Evolutionary conservation across 192 early-diverging fungal genomes (phyloP).

Genomic region (Podila clonocystis): DNA sequence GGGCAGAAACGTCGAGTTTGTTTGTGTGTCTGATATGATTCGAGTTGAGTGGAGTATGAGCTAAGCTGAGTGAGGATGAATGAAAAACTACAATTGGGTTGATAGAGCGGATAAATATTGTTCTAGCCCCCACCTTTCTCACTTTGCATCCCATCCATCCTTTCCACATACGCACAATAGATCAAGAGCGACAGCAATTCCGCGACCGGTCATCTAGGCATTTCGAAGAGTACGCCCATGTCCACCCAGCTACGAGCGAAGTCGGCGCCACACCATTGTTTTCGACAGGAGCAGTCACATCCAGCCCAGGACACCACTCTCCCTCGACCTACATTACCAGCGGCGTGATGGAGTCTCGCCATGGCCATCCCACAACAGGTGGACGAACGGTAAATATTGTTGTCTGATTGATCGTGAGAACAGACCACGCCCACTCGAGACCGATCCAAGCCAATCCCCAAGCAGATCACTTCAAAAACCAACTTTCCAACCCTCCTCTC

Average conservation of each 20-base stretch:
- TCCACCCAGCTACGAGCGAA: background rate
- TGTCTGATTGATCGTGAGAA: background rate
- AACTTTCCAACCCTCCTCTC: too few relatives aligned
- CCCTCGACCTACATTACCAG: background rate
- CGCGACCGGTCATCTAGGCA: background rate
- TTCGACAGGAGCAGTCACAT: background rate
- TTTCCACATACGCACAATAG: background rate
- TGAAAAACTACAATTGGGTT: too few relatives aligned
- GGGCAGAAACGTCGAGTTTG: background rate
- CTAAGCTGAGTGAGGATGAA: too few relatives aligned
- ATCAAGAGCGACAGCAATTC: background rate
- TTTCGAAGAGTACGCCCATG: constrained; percentile 1
- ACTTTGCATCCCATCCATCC: background rate
- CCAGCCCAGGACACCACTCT: background rate
- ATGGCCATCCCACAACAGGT: background rate
- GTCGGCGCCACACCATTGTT: background rate
- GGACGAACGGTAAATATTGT: background rate
- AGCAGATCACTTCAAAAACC: too few relatives aligned
- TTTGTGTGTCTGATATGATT: too few relatives aligned
- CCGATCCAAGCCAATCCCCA: too few relatives aligned
- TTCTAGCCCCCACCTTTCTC: background rate
- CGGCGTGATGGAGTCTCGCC: background rate
- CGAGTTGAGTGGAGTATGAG: too few relatives aligned
- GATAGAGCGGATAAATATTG: too few relatives aligned
- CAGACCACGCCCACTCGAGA: background rate